Evolutionary conservation across 352 stramenopile species (phyloP).

Genomic region (Phytophthora constricta): DNA sequence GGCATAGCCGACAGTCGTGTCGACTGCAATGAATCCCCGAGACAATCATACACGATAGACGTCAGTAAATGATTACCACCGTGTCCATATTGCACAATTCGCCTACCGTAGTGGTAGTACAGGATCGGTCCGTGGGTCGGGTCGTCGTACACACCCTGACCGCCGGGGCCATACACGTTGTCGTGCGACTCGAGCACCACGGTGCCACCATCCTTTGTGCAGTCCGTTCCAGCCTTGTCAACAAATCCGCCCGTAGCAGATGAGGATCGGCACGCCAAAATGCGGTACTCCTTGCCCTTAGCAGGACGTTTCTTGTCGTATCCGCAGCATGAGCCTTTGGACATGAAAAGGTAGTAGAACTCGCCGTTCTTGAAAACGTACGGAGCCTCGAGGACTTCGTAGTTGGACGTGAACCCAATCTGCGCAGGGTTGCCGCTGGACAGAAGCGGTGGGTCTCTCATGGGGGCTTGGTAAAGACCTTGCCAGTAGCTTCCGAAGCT

Average conservation of each 20-base stretch:
- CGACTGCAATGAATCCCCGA: slow-evolving; percentile 37
- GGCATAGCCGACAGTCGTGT: slow-evolving; percentile 47
- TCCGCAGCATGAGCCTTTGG: slow-evolving; percentile 48
- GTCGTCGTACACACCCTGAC: slow-evolving; percentile 55
- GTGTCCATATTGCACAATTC: neutral
- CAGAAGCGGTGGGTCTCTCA: slow-evolving; percentile 27
- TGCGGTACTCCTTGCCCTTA: slow-evolving; percentile 53
- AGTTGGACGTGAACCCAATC: slow-evolving; percentile 37
- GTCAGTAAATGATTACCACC: neutral
- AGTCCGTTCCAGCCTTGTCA: slow-evolving; percentile 41
- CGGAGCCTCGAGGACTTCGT: slow-evolving; percentile 43
- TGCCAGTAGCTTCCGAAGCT: slow-evolving; percentile 54
- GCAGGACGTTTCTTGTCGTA: slow-evolving; percentile 37
- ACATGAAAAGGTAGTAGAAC: slow-evolving; percentile 60
- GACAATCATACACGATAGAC: slow-evolving; percentile 3
- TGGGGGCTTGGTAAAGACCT: slow-evolving; percentile 33
- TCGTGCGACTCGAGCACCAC: slow-evolving; percentile 49
- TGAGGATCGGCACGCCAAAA: slow-evolving; percentile 49
- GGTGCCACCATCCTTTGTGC: slow-evolving; percentile 42
- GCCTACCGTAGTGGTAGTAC: slow-evolving; percentile 63
- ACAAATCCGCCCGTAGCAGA: slow-evolving; percentile 42
- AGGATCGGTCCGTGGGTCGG: slow-evolving; percentile 46
- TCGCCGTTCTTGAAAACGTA: slow-evolving; percentile 45
- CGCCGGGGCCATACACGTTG: slow-evolving; percentile 48
- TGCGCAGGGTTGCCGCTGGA: slow-evolving; percentile 17